phyloP scores from a whole-genome alignment of 106 monocot genomes.

The Ottelia alismoides region DNA sequence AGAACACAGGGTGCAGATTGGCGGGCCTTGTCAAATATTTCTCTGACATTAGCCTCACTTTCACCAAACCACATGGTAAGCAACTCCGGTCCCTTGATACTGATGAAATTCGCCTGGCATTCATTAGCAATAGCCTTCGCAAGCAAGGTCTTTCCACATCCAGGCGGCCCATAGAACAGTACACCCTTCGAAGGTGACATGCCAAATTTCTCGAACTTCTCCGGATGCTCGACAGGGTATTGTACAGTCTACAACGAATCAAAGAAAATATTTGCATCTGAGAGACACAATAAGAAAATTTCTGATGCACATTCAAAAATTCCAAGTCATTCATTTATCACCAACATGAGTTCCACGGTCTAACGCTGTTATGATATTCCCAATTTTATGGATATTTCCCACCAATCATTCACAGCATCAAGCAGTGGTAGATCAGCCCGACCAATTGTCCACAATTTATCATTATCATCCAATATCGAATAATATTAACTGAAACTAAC shows the following conservation, averaged over 20 bases:
- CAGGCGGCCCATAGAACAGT: slow-evolving; percentile 1
- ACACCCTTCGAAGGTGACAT: slow-evolving; percentile 6
- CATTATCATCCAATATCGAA: too few species aligned
- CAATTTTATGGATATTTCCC: too few species aligned
- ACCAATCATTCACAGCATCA: too few species aligned
- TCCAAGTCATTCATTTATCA: too few species aligned
- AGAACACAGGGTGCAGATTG: slow-evolving; percentile 4
- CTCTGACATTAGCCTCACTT: slow-evolving; percentile 5
- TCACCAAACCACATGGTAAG: slow-evolving; percentile 8
- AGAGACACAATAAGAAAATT: not conserved
- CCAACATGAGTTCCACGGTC: not conserved
- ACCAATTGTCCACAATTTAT: too few species aligned
- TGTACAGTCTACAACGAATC: slow-evolving; percentile 3
- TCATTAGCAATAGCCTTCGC: slow-evolving; percentile 8
- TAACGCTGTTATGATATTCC: too few species aligned
- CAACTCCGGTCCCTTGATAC: too few species aligned
- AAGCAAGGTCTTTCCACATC: slow-evolving; percentile 1
- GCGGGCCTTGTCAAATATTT: slow-evolving; percentile 6
- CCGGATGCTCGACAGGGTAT: slow-evolving; percentile 2
- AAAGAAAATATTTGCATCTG: not conserved
- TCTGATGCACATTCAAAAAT: too few species aligned
- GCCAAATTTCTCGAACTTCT: too few species aligned
- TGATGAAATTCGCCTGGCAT: slow-evolving; percentile 5
- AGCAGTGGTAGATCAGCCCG: too few species aligned
- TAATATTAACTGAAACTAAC: too few species aligned